A percentile compares a stretch with the other conserved stretches of the same genome.
Evolutionary conservation across 306 rosid species (phyloP).

Genomic region (Gynostemma pentaphyllum): DNA sequence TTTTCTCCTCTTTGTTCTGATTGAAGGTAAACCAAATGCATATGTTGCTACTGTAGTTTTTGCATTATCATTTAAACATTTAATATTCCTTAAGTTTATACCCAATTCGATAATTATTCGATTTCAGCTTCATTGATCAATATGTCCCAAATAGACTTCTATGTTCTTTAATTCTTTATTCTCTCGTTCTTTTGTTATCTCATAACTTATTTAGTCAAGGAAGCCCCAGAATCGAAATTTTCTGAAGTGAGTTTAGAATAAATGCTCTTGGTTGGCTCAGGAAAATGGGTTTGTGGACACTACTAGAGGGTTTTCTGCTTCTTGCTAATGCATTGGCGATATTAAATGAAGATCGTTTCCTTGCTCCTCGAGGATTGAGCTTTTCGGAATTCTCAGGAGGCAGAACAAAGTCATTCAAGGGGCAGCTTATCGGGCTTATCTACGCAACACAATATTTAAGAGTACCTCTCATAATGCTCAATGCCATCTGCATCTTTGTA

Average conservation of each 20-base stretch:
- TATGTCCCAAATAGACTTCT: background rate
- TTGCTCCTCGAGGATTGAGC: constrained; percentile 71
- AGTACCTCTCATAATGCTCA: constrained; percentile 71
- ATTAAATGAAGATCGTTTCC: constrained; percentile 82
- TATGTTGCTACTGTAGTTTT: background rate
- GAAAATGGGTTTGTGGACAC: constrained; percentile 77
- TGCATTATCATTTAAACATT: background rate
- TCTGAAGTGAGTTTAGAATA: background rate
- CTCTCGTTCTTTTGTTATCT: background rate
- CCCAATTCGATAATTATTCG: background rate
- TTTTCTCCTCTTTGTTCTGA: background rate
- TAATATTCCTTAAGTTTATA: background rate
- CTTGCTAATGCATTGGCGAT: constrained; percentile 77
- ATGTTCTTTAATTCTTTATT: background rate
- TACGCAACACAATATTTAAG: constrained; percentile 73
- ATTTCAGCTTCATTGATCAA: background rate
- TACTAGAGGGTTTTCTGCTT: constrained; percentile 73
- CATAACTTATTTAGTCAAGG: background rate
- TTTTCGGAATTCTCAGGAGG: constrained; percentile 64
- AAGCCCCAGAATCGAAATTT: background rate
- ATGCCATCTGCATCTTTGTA: constrained; percentile 43
- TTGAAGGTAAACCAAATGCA: background rate
- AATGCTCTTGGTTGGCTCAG: background rate
- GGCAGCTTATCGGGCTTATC: constrained; percentile 77
- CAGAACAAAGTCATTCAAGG: constrained; percentile 61